These are phyloP conservation scores for Phytophthora cactorum DNA, from an alignment of 352 stramenopile species.

Conservation along the genomic window DNA sequence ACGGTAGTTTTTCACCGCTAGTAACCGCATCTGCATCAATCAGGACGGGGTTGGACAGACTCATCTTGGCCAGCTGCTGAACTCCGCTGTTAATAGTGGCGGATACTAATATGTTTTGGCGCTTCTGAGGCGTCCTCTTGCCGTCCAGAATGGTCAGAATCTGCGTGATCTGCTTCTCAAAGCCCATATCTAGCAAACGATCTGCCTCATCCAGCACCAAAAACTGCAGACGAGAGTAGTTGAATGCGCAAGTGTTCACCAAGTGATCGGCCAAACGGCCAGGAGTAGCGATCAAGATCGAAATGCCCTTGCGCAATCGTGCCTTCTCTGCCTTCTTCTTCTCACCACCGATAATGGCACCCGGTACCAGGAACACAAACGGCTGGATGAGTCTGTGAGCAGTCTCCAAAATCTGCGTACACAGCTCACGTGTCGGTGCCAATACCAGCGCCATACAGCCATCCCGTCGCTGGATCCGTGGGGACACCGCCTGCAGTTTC, in stretches of 20 bases:
- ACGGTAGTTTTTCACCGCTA: constrained; percentile 14
- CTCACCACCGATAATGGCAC: constrained; percentile 94
- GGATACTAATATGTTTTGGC: constrained; percentile 88
- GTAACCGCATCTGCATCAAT: constrained; percentile 76
- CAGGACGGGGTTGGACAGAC: constrained; percentile 72
- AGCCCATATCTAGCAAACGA: constrained; percentile 99
- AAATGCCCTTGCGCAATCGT: constrained; percentile 90
- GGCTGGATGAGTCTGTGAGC: constrained; percentile 93
- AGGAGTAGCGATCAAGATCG: constrained; percentile 98
- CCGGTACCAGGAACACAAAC: constrained; percentile 89
- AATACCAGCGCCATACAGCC: constrained; percentile 93
- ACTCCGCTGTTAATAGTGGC: constrained; percentile 91
- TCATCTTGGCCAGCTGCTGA: constrained; percentile 83
- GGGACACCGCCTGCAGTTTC: constrained; percentile 73
- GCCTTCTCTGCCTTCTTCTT: constrained; percentile 92
- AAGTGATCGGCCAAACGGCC: constrained; percentile 96
- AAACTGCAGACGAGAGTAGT: constrained; percentile 91
- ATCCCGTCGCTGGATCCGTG: constrained; percentile 79
- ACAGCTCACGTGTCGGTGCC: constrained; percentile 95
- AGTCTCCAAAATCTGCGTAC: constrained; percentile 96
- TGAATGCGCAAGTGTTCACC: constrained; percentile 94
- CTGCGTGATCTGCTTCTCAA: constrained; percentile 98
- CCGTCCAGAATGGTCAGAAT: constrained; percentile 96
- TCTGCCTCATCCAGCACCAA: constrained; percentile 99
- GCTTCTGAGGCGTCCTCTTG: constrained; percentile 83